phyloP scores from a whole-genome alignment of 345 rosid species.

The Anacardium occidentale region DNA sequence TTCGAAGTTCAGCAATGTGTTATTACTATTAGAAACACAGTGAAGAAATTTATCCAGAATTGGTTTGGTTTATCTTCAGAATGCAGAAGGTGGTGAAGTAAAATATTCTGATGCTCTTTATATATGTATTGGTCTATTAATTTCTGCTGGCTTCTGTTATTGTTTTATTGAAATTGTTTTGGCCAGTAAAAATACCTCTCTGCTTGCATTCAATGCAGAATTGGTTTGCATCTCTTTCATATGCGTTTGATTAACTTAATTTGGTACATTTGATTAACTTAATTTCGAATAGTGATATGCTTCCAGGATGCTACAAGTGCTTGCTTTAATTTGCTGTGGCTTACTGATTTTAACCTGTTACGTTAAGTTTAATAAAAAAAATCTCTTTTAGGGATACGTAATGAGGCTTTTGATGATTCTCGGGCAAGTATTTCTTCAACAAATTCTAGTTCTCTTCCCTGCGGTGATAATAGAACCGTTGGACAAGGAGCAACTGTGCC shows the following conservation, averaged over 20 bases:
- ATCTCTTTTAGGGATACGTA: slow-evolving; percentile 56
- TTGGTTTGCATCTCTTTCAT: neutral
- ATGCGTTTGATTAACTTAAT: slow-evolving; percentile 5
- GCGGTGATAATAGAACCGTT: slow-evolving; percentile 52
- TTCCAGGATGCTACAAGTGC: slow-evolving; percentile 1
- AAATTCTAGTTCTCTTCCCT: slow-evolving; percentile 45
- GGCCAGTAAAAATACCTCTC: neutral
- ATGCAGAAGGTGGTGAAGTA: neutral
- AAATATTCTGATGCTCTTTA: neutral
- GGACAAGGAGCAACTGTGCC: slow-evolving; percentile 54
- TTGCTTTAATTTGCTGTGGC: neutral
- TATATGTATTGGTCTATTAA: neutral
- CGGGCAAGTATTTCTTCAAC: slow-evolving; percentile 54
- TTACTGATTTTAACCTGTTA: slow-evolving; percentile 16
- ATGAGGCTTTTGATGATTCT: slow-evolving; percentile 74
- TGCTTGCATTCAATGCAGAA: neutral
- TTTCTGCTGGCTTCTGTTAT: neutral
- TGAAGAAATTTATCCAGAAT: neutral
- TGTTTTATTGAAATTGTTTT: neutral
- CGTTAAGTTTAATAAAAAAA: slow-evolving; percentile 14
- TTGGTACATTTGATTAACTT: slow-evolving; percentile 9
- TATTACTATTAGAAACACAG: neutral
- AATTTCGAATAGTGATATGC: neutral
- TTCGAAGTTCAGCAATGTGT: neutral
- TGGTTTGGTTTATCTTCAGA: slow-evolving; percentile 7